Conservation (phyloP, 148 eudicot species). For the Vaccinium vitisidaea region DNA sequence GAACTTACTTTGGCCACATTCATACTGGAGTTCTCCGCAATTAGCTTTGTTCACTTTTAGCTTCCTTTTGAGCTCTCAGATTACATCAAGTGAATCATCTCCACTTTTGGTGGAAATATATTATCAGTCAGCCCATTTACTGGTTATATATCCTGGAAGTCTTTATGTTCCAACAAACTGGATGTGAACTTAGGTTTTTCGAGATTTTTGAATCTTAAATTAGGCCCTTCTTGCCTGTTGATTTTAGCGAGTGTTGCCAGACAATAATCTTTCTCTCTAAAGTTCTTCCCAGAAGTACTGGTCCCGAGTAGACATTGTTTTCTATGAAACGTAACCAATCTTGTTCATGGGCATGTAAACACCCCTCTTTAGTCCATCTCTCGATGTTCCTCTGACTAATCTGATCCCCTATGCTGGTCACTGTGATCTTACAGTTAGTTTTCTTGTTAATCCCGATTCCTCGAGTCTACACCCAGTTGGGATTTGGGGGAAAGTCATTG, state of each 20-base stretch:
- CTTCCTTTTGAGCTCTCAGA: neutral
- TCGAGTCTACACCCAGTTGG: neutral
- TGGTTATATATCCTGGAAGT: neutral
- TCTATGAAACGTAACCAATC: neutral
- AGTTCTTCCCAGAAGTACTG: neutral
- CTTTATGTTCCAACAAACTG: neutral
- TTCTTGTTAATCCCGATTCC: neutral
- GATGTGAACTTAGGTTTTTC: neutral
- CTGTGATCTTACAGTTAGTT: neutral
- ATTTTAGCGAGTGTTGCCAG: neutral
- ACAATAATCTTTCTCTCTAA: neutral
- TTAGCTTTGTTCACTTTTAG: neutral
- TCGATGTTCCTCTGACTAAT: neutral
- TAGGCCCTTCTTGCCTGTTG: neutral
- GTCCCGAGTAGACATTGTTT: neutral
- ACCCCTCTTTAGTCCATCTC: neutral
- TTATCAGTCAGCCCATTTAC: neutral
- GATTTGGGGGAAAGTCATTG: neutral
- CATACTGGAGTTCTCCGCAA: neutral
- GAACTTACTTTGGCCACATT: neutral
- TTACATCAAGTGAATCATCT: neutral
- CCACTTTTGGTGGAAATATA: neutral
- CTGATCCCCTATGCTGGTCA: neutral
- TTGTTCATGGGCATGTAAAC: neutral
- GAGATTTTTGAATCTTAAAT: neutral